These are phyloP conservation scores for Pseudofabraea citricarpa DNA, from an alignment of 2,329 filamentous ascomycete genomes.

Conservation along the genomic window DNA sequence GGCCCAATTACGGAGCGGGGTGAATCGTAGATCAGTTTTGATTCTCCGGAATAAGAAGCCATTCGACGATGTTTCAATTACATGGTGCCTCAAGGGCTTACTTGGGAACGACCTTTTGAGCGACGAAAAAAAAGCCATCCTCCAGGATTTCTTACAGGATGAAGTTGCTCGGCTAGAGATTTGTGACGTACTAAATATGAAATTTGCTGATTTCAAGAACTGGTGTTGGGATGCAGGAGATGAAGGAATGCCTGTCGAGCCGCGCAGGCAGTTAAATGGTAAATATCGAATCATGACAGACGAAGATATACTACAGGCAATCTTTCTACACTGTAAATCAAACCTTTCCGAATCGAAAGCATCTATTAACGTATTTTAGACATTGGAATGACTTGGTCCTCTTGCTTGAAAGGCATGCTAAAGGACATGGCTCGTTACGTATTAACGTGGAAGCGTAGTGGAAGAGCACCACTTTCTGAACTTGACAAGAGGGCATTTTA, in stretches of 20 bases:
- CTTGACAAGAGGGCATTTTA: conserved; percentile 6
- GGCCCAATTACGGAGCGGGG: conserved; percentile 30
- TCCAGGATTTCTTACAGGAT: conserved; percentile 43
- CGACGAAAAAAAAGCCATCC: conserved; percentile 40
- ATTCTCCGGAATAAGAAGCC: conserved; percentile 3
- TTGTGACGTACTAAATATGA: conserved; percentile 51
- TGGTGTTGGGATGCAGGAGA: conserved; percentile 42
- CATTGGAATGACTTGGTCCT: conserved; percentile 43
- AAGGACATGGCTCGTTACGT: background rate
- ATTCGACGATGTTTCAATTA: conserved; percentile 35
- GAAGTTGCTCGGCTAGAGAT: conserved; percentile 44
- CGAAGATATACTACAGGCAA: conserved; percentile 48
- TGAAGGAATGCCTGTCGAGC: conserved; percentile 36
- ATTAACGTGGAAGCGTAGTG: conserved; percentile 7
- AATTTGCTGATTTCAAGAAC: conserved; percentile 40
- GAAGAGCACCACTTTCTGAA: conserved; percentile 1
- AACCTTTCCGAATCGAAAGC: background rate
- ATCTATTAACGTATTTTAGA: conserved; percentile 12
- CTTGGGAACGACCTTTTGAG: conserved; percentile 43
- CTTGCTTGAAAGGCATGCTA: conserved; percentile 36
- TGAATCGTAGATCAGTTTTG: conserved; percentile 19
- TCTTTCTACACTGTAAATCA: conserved; percentile 41
- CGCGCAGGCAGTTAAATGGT: conserved; percentile 49
- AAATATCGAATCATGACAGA: conserved; percentile 56
- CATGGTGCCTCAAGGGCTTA: conserved; percentile 40